Percentiles rank a stretch among this genome's conserved stretches.
These are phyloP conservation scores for Biscutella laevigata DNA, from an alignment of 441 rosid genomes.

Conservation along the genomic window DNA sequence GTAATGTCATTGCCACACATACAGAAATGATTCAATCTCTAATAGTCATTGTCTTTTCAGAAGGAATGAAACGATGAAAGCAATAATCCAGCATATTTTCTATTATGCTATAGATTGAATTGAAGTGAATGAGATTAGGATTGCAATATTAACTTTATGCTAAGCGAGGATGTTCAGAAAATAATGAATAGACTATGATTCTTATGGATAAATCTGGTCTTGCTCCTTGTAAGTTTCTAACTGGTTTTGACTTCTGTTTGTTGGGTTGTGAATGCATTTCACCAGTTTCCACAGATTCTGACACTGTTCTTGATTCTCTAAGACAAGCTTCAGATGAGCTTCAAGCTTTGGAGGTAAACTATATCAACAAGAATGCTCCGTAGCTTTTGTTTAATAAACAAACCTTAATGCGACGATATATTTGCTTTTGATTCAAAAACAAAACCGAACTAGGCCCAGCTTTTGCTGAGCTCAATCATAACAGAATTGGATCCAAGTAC, in stretches of 20 bases:
- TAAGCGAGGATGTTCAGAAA: not conserved
- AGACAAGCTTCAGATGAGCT: slow-evolving; percentile 80
- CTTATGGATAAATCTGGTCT: not conserved
- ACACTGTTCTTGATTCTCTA: slow-evolving; percentile 61
- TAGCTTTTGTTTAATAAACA: not conserved
- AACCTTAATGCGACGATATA: not conserved
- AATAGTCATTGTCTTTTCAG: slow-evolving; percentile 3
- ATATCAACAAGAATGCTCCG: slow-evolving; percentile 3
- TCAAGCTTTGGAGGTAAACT: slow-evolving; percentile 64
- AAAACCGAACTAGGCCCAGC: not conserved
- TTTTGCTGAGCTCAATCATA: slow-evolving; percentile 6
- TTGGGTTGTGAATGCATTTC: slow-evolving; percentile 14
- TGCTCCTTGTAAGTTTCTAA: not conserved
- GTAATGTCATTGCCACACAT: slow-evolving; percentile 2
- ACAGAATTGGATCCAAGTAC: not conserved
- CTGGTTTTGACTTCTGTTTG: slow-evolving; percentile 9
- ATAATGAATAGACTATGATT: not conserved
- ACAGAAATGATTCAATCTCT: not conserved
- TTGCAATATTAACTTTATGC: not conserved
- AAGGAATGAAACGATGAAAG: not conserved
- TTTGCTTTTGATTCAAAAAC: not conserved
- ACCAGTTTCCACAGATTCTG: slow-evolving; percentile 53
- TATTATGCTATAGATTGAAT: not conserved
- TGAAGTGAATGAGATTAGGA: not conserved
- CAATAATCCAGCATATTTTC: not conserved